Base-by-base conservation (phyloP, 2,329 filamentous ascomycete genomes). In the Pseudocercospora musae region DNA sequence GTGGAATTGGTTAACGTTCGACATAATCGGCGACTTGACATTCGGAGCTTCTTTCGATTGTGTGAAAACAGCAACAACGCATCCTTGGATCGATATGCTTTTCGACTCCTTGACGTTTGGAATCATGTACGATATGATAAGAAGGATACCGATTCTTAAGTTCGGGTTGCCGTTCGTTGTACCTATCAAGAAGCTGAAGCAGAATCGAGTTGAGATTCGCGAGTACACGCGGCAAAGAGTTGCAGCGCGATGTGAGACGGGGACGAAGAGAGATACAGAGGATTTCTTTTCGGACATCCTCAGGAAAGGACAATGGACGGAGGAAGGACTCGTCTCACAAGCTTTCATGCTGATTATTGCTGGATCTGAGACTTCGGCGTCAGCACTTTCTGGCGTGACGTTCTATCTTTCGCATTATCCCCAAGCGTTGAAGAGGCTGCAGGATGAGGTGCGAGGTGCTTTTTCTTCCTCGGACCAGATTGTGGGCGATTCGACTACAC, bases 1-100 rank as follows among this genome's bases (percentile, higher is more conserved):
- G 61, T 71, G 68, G 59, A 73, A 73, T 59, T 75, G 67, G 53
- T 71, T 71, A 0, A 74, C 73, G 4, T 69, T 70, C 33, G 66
- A 73, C 60, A 66, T 72, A 53, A 72, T 71, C 55, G 70, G 67
- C 10, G 74, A 76, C 50, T 62, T 76, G 25, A 65, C 68, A 0
- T 77, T 76, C 46, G 72, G 73, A 11, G 74, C 76, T 46, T 62
- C 72, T 1, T 69, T 77, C 21, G 68, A 68, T 23, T 71, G 71
- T 55, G 70, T 76, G 7, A 68, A 73, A 13, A 53, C 69, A 21
- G 66, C 68, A 9, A 37, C 37, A 29, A 77, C 77, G 59, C 77
- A 77, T 44, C 69, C 70, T 55, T 80, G 73, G 71, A 68, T 77
- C 9, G 25, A 52, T n/a, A 52, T 58, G 21, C 56, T 58, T 0